Evolutionary conservation across 495 filamentous ascomycete genomes (phyloP), one percentile per base, ranked within the genome.

Genomic region (Aspergillus haitiensis): DNA sequence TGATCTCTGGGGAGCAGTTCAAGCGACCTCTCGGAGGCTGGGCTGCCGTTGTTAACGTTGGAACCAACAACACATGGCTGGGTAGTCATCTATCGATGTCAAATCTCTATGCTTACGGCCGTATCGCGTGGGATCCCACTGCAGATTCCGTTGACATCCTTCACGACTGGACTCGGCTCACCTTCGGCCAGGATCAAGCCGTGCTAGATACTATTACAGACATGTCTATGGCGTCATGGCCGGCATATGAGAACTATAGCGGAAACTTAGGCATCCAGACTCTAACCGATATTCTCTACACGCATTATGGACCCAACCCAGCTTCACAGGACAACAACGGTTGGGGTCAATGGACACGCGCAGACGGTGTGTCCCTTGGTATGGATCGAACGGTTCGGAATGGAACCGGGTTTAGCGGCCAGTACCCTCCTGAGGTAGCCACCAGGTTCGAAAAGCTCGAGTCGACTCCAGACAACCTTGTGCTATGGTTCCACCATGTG

Each of bases 401-500:
- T 54, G 88, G 87, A 13, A 90, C 88, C 1, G 83, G 84, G 5
- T 82, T 74, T 61, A 72, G 86, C 0, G 84, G 86, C 8, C 86
- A 88, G 58, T 91, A 91, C 66, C 84, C 88, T 2, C 61, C 71
- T 5, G 84, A 87, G 50, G 65, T 91, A 2, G 81, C 82, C 0
- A 58, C 65, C 0, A 68, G 70, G 68, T 90, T 77, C 60, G 88
- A 91, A 51, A 75, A 79, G 44, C 73, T 85, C 40, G 78, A 82
- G 6, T 85, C 82, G 0, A 90, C 88, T 2, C 87, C 88, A 0
- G 88, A 91, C 56, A 74, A 91, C 45, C 75, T 91, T 6, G 66
- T 90, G 0, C 72, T 91, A 6, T 91, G 87, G 88, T 91, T 91
- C 73, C 88, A 91, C 66, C 88, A 91, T 66, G 86, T 91, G 0